Evolutionary conservation across 306 rosid genomes (phyloP).

Genomic region (Cicer pinnatifidum): DNA sequence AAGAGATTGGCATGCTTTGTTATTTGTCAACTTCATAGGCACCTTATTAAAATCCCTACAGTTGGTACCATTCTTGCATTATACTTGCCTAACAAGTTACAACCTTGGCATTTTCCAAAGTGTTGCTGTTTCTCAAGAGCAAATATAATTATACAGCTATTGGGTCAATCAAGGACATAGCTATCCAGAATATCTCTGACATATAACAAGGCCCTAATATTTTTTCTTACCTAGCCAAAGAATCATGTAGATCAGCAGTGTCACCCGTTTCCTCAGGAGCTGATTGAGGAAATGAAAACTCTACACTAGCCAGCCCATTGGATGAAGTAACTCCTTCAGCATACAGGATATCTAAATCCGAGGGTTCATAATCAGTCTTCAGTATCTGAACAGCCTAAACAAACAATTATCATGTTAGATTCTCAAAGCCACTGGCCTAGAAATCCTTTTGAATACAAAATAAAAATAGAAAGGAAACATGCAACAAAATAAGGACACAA

Average conservation of each 20-base stretch:
- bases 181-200: slow-evolving; percentile 15
- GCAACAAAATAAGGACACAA: slow-evolving; percentile 25
- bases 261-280: slow-evolving; percentile 63
- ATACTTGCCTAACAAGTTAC: background rate
- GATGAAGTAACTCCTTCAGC: slow-evolving; percentile 97
- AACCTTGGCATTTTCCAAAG: background rate
- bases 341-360: slow-evolving; percentile 86
- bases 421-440: slow-evolving; percentile 41
- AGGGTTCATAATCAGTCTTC: slow-evolving; percentile 86
- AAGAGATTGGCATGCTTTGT: background rate
- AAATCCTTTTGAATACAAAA: slow-evolving; percentile 16
- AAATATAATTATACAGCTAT: slow-evolving; percentile 11
- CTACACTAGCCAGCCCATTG: slow-evolving; percentile 91
- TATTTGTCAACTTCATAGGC: background rate
- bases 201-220: slow-evolving; percentile 22
- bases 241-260: slow-evolving; percentile 66
- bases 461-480: slow-evolving; percentile 16
- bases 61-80: background rate
- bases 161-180: slow-evolving; percentile 19
- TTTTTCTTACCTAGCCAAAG: slow-evolving; percentile 66
- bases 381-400: slow-evolving; percentile 83
- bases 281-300: slow-evolving; percentile 86
- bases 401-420: slow-evolving; percentile 42
- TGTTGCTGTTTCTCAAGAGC: slow-evolving; percentile 15
- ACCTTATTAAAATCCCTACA: background rate